Conservation (phyloP, 2,329 filamentous ascomycete genomes). For the Remersonia thermophila region DNA sequence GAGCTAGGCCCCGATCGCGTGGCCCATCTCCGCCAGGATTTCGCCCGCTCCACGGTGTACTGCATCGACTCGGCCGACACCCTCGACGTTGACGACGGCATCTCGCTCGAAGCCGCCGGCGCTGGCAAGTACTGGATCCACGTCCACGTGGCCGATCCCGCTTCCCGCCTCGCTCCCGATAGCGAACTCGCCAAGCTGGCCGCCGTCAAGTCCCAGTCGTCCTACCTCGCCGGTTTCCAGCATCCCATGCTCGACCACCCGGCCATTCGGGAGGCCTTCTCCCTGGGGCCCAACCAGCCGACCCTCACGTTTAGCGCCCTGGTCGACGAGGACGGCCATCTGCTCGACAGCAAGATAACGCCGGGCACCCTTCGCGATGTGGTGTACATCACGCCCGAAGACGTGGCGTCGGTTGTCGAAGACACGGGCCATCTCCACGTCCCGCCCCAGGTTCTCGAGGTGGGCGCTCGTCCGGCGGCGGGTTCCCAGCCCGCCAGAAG, state of each 20-base stretch:
- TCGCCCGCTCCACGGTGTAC: conserved; percentile 48
- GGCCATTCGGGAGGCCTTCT: conserved; percentile 38
- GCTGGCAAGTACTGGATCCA: conserved; percentile 59
- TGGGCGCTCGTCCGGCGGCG: conserved; percentile 22
- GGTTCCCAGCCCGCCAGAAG: conserved; percentile 23
- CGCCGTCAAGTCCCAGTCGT: conserved; percentile 45
- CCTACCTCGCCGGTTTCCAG: conserved; percentile 46
- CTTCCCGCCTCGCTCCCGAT: conserved; percentile 51
- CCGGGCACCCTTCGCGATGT: conserved; percentile 42
- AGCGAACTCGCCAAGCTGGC: conserved; percentile 49
- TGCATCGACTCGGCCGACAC: conserved; percentile 60
- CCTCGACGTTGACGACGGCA: conserved; percentile 64
- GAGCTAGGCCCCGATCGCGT: conserved; percentile 34
- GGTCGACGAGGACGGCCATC: conserved; percentile 38
- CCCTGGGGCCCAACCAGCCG: conserved; percentile 37
- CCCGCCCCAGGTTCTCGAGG: conserved; percentile 18
- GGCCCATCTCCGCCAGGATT: conserved; percentile 42
- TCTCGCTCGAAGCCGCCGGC: conserved; percentile 54
- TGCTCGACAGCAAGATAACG: conserved; percentile 43
- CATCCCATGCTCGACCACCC: conserved; percentile 45
- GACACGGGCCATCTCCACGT: conserved; percentile 20
- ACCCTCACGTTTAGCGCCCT: conserved; percentile 51
- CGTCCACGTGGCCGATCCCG: conserved; percentile 67
- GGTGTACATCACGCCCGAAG: conserved; percentile 42
- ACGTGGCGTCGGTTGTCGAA: conserved; percentile 34